phyloP scores from a whole-genome alignment of 2,329 filamentous ascomycete genomes.

The Calycina herbarum region DNA sequence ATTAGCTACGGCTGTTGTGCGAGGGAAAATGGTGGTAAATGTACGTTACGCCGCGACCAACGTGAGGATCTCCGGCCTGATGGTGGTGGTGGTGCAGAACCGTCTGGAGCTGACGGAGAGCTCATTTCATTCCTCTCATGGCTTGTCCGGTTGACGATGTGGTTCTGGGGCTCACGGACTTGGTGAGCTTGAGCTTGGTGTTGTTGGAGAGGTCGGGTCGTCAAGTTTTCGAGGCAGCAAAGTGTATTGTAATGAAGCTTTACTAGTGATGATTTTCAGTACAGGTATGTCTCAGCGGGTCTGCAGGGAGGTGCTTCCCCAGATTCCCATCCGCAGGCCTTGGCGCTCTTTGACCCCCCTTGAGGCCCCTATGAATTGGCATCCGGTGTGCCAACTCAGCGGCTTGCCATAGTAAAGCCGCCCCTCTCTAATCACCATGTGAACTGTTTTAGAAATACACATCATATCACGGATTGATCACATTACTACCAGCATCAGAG shows the following conservation, averaged over 20 bases:
- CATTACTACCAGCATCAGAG: neutral
- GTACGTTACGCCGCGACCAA: slow-evolving; percentile 31
- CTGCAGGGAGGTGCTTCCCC: neutral
- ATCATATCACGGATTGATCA: neutral
- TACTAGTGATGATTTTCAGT: neutral
- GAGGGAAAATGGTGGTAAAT: slow-evolving; percentile 11
- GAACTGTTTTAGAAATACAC: neutral
- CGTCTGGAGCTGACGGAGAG: slow-evolving; percentile 33
- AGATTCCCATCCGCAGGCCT: neutral
- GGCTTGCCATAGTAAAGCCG: neutral
- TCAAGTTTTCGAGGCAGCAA: neutral
- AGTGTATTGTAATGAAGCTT: neutral
- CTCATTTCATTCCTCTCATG: slow-evolving; percentile 35
- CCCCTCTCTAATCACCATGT: neutral
- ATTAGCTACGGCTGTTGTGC: slow-evolving; percentile 11
- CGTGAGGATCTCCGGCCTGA: slow-evolving; percentile 26
- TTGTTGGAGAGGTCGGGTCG: neutral
- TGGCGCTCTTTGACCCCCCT: neutral
- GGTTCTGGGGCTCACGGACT: neutral
- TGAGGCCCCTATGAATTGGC: neutral
- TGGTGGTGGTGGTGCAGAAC: slow-evolving; percentile 29
- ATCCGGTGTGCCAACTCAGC: too few relatives aligned
- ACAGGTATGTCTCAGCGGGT: neutral
- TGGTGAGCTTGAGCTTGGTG: neutral
- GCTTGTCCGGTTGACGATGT: slow-evolving; percentile 8